phyloP scores from a whole-genome alignment of 2,329 filamentous ascomycete species.

The Aureobasidium sp. region DNA sequence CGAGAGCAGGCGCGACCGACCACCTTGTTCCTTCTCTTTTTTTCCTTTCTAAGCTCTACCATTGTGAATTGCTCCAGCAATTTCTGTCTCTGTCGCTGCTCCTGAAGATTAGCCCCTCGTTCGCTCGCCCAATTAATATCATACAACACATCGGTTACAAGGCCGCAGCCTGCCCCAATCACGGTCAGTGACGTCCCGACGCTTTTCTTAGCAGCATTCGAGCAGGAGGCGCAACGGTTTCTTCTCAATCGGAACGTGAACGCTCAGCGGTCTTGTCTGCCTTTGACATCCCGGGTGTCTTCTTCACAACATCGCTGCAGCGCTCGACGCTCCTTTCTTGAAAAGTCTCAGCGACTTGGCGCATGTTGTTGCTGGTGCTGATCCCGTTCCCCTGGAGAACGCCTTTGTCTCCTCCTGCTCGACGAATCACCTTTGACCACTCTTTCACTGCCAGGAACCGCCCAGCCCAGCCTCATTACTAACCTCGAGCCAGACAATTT shows the following conservation, averaged over 20 bases:
- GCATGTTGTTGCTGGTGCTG: slow-evolving; percentile 3
- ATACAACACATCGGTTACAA: background rate
- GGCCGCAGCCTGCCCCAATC: background rate
- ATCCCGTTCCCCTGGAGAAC: slow-evolving; percentile 1
- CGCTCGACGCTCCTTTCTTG: background rate
- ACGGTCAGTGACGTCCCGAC: slow-evolving; percentile 8
- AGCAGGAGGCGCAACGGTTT: background rate
- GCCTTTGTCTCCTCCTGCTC: background rate
- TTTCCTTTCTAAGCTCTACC: background rate
- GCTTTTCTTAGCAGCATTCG: slow-evolving; percentile 10
- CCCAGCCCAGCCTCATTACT: background rate
- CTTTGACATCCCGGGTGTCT: background rate
- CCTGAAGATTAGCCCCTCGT: background rate
- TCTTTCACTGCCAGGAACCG: background rate
- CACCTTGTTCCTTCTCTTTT: background rate
- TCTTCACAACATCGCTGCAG: slow-evolving; percentile 8
- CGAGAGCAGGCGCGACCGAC: background rate
- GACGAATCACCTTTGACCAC: slow-evolving; percentile 4
- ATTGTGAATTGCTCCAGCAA: slow-evolving; percentile 2
- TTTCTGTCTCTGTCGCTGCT: background rate
- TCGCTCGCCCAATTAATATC: slow-evolving; percentile 1
- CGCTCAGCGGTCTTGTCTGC: slow-evolving; percentile 1
- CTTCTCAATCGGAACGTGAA: slow-evolving; percentile 9
- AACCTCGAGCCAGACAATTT: slow-evolving; percentile 7
- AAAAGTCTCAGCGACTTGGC: slow-evolving; percentile 4